A percentile compares a stretch with the other conserved stretches of the same genome.
These are phyloP conservation scores for Gymnopus androsaceus DNA, from an alignment of 1,284 basidiomycete genomes.

Conservation along the genomic window DNA sequence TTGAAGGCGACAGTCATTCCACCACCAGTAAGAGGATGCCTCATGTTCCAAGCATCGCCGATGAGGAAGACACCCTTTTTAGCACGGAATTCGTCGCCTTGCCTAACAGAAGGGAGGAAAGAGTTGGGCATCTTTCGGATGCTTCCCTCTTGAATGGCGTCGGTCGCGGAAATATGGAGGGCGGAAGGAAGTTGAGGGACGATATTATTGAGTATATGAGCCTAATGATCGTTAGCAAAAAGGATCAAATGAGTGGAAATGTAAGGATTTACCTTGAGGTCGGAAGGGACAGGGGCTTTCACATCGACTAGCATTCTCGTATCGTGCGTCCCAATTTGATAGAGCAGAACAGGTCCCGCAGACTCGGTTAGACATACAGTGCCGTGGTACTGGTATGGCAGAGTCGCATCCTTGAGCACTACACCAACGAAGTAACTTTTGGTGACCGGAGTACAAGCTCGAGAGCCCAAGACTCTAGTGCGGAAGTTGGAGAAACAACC, in stretches of 20 bases:
- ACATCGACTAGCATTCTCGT: conserved; percentile 95
- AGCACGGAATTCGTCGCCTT: conserved; percentile 51
- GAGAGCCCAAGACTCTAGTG: conserved; percentile 48
- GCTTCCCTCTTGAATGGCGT: conserved; percentile 70
- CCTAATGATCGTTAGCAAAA: conserved; percentile 37
- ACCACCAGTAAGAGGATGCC: conserved; percentile 95
- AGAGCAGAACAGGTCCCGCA: conserved; percentile 84
- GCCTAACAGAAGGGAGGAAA: conserved; percentile 85
- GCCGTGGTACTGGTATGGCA: conserved; percentile 85
- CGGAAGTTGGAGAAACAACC: conserved; percentile 91
- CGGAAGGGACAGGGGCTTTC: conserved; percentile 81
- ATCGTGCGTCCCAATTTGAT: conserved; percentile 81
- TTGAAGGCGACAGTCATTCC: conserved; percentile 94
- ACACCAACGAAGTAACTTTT: conserved; percentile 84
- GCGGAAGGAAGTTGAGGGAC: conserved; percentile 78
- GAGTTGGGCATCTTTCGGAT: conserved; percentile 95
- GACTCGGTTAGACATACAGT: conserved; percentile 80
- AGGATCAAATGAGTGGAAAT: conserved; percentile 2
- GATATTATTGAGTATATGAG: conserved; percentile 71
- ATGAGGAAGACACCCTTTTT: conserved; percentile 84
- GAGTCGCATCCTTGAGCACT: conserved; percentile 71
- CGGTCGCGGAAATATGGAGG: conserved; percentile 63
- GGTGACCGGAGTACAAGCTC: conserved; percentile 51
- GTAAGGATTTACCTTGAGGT: conserved; percentile 64
- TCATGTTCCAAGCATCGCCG: conserved; percentile 99